Evolutionary conservation across 2,329 filamentous ascomycete genomes (phyloP).

Genomic region (Microsporum audouinii): DNA sequence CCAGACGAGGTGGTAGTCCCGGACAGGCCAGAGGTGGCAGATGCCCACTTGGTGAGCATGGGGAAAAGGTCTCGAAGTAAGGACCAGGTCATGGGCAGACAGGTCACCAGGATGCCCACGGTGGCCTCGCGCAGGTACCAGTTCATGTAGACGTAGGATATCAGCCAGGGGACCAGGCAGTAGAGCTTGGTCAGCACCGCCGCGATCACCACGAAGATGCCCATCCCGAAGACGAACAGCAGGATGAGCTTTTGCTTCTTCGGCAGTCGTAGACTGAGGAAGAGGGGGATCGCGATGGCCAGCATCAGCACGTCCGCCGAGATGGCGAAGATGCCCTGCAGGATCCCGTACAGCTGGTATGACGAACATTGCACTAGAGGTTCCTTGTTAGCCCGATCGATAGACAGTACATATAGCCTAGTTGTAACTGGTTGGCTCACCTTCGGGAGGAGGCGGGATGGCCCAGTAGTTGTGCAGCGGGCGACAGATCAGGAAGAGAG

Average conservation of each 20-base stretch:
- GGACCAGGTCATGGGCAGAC: conserved; percentile 42
- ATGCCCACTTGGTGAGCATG: background rate
- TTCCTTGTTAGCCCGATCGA: conserved; percentile 21
- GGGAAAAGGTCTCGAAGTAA: conserved; percentile 41
- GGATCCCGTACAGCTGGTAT: conserved; percentile 36
- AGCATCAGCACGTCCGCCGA: conserved; percentile 37
- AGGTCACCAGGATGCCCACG: conserved; percentile 40
- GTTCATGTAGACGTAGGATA: conserved; percentile 36
- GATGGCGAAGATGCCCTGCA: conserved; percentile 29
- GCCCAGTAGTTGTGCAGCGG: conserved; percentile 27
- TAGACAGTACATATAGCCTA: background rate
- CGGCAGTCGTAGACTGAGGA: conserved; percentile 31
- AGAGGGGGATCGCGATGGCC: conserved; percentile 31
- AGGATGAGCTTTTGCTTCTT: conserved; percentile 35
- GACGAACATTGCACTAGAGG: conserved; percentile 23
- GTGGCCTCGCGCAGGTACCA: conserved; percentile 40
- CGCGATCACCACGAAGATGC: conserved; percentile 38
- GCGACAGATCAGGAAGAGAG: conserved; percentile 42
- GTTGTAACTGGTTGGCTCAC: background rate
- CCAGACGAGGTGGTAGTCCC: background rate
- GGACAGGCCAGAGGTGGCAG: background rate
- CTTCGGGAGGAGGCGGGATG: conserved; percentile 15
- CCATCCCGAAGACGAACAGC: conserved; percentile 33
- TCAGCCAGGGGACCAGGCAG: conserved; percentile 32
- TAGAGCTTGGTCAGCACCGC: conserved; percentile 41